These are phyloP conservation scores for Amylostereum chailletii DNA, from an alignment of 1,284 basidiomycete genomes.

Conservation along the genomic window DNA sequence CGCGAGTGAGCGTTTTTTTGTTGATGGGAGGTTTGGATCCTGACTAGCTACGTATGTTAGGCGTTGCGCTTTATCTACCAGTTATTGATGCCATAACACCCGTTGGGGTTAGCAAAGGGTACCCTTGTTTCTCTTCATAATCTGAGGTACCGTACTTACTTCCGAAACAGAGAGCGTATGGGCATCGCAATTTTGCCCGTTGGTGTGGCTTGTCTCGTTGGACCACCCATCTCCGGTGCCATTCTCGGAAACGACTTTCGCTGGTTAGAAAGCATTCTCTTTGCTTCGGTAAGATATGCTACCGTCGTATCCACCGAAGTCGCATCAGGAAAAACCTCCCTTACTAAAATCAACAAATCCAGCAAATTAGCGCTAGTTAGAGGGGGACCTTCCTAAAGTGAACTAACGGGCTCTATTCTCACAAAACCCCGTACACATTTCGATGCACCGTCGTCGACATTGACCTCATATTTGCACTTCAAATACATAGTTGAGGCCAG, in stretches of 20 bases:
- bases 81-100: slow-evolving; percentile 4
- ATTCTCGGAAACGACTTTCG: slow-evolving; percentile 8
- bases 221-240: slow-evolving; percentile 12
- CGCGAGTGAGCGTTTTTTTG: slow-evolving; percentile 10
- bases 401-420: no score
- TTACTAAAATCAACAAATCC: no score
- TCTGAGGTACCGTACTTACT: neutral
- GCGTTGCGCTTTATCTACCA: slow-evolving; percentile 5
- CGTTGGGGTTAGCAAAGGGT: slow-evolving; percentile 2
- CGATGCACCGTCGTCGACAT: no score
- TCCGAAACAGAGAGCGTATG: slow-evolving; percentile 9
- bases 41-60: neutral
- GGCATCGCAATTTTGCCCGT: slow-evolving; percentile 8
- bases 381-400: no score
- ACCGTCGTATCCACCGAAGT: neutral
- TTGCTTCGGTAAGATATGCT: slow-evolving; percentile 8
- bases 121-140: neutral
- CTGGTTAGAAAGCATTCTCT: slow-evolving; percentile 10
- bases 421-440: no score
- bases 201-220: slow-evolving; percentile 9
- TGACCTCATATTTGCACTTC: no score
- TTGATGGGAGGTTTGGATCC: neutral
- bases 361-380: no score
- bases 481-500: no score
- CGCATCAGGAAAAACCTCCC: no score